Evolutionary conservation across 768 basidiomycete species (phyloP).

Genomic region (Gyrodon lividus): DNA sequence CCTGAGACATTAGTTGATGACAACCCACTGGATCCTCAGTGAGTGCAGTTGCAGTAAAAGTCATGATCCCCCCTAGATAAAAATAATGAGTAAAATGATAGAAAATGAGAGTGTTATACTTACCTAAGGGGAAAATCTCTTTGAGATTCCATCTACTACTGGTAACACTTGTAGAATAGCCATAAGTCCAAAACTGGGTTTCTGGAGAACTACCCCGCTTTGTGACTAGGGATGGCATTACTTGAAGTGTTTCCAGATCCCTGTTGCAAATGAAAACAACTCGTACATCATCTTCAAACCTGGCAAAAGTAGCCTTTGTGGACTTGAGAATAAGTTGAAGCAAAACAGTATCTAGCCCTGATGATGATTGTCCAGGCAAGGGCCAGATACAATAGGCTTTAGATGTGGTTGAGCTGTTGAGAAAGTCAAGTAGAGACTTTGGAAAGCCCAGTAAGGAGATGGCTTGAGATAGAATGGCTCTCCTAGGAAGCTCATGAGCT

Average conservation of each 20-base stretch:
- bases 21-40: slow-evolving; percentile 50
- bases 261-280: slow-evolving; percentile 69
- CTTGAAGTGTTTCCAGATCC: slow-evolving; percentile 47
- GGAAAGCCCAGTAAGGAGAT: slow-evolving; percentile 46
- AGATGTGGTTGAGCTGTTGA: slow-evolving; percentile 34
- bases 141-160: slow-evolving; percentile 57
- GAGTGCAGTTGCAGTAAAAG: slow-evolving; percentile 65
- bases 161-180: slow-evolving; percentile 55
- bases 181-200: slow-evolving; percentile 66
- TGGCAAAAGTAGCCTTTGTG: slow-evolving; percentile 40
- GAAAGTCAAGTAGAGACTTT: slow-evolving; percentile 43
- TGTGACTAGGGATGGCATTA: slow-evolving; percentile 48
- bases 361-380: slow-evolving; percentile 25
- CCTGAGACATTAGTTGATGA: slow-evolving; percentile 45
- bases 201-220: slow-evolving; percentile 45
- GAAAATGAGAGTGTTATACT: slow-evolving; percentile 10
- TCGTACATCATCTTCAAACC: slow-evolving; percentile 40
- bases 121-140: slow-evolving; percentile 70
- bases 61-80: slow-evolving; percentile 64
- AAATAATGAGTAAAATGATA: not conserved
- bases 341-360: slow-evolving; percentile 42
- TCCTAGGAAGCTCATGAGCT: slow-evolving; percentile 3
- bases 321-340: slow-evolving; percentile 46
- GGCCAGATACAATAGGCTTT: slow-evolving; percentile 53
- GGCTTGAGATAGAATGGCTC: slow-evolving; percentile 23